Conservation (phyloP, 2,329 filamentous ascomycete genomes). For the Penicillium sp. region DNA sequence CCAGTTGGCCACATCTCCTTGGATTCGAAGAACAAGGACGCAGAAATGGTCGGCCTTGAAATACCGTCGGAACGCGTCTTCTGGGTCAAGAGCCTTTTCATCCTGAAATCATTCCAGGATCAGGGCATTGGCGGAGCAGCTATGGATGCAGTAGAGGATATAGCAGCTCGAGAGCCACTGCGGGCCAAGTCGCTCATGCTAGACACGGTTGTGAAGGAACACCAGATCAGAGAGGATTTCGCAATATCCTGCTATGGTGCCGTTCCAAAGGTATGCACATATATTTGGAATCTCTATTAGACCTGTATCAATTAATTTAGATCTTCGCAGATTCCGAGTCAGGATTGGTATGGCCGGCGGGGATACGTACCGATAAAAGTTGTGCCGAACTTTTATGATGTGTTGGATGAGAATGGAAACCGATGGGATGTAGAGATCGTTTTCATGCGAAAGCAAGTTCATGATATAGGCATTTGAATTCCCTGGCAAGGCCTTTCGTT, state of each 20-base stretch:
- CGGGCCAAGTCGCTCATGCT: constrained; percentile 11
- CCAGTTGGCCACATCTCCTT: constrained; percentile 14
- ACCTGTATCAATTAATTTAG: background rate
- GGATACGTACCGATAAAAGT: constrained; percentile 18
- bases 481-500: background rate
- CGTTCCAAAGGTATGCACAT: constrained; percentile 15
- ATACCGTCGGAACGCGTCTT: constrained; percentile 7
- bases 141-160: constrained; percentile 12
- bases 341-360: constrained; percentile 22
- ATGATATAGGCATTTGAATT: background rate
- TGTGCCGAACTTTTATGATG: constrained; percentile 15
- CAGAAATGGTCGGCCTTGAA: constrained; percentile 4
- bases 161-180: constrained; percentile 9
- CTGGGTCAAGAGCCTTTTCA: constrained; percentile 14
- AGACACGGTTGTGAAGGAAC: constrained; percentile 3
- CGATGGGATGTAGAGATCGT: constrained; percentile 17
- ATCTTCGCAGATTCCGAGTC: constrained; percentile 10
- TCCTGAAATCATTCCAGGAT: constrained; percentile 3
- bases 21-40: constrained; percentile 8
- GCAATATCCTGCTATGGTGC: constrained; percentile 8
- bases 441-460: constrained; percentile 23
- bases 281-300: background rate
- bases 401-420: constrained; percentile 12
- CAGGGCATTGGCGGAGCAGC: constrained; percentile 13
- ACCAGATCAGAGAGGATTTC: constrained; percentile 17